Conservation (phyloP, 371 early-diverging fungal genomes). For the Cokeromyces recurvatus region DNA sequence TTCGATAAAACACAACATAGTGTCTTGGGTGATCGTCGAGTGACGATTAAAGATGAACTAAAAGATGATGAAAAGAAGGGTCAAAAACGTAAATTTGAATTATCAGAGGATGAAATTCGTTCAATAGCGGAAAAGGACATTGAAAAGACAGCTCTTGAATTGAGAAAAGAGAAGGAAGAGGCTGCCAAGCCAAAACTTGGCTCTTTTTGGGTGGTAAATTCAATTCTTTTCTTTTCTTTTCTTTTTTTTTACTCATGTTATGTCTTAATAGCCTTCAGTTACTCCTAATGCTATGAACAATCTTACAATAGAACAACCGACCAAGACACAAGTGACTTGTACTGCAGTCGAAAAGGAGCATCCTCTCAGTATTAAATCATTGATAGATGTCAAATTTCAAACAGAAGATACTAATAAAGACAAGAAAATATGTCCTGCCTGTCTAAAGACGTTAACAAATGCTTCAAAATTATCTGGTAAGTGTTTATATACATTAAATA, state of each 20-base stretch:
- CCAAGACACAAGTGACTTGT: slow-evolving; percentile 58
- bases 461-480: slow-evolving; percentile 67
- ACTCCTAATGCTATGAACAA: slow-evolving; percentile 71
- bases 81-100: slow-evolving; percentile 44
- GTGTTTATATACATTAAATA: no score
- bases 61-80: slow-evolving; percentile 1
- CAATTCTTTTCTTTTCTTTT: slow-evolving; percentile 1
- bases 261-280: slow-evolving; percentile 56
- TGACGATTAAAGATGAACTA: not conserved
- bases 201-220: slow-evolving; percentile 77
- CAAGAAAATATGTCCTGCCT: slow-evolving; percentile 73
- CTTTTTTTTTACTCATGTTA: not conserved
- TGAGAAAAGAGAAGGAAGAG: slow-evolving; percentile 51
- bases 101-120: no score
- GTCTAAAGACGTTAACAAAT: slow-evolving; percentile 77
- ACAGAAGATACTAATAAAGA: slow-evolving; percentile 24
- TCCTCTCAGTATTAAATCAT: slow-evolving; percentile 70
- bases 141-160: slow-evolving; percentile 41
- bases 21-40: slow-evolving; percentile 33
- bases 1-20: slow-evolving; percentile 69
- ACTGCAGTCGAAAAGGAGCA: slow-evolving; percentile 67
- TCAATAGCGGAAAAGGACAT: slow-evolving; percentile 35
- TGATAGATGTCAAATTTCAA: slow-evolving; percentile 73
- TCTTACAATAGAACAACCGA: slow-evolving; percentile 40
- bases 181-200: slow-evolving; percentile 58